phyloP scores from a whole-genome alignment of 176 grass and related monocot species.

The Luzula sylvatica region DNA sequence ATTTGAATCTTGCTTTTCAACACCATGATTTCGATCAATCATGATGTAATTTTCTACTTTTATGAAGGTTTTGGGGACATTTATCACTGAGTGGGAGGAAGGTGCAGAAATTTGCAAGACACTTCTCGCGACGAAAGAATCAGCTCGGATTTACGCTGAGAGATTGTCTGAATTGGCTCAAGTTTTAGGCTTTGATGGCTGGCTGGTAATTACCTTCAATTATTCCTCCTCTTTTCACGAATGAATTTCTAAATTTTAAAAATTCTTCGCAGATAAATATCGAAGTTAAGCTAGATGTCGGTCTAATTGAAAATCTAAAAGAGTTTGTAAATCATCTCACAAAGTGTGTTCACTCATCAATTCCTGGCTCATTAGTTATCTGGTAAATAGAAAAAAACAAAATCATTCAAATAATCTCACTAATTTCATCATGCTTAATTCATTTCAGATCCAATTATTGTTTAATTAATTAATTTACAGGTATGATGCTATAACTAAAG shows the following conservation, averaged over 20 bases:
- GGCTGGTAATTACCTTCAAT: conserved; percentile 52
- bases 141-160: conserved; percentile 70
- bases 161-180: conserved; percentile 61
- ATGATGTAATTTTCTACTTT: neutral
- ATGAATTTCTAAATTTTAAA: neutral
- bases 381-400: no score
- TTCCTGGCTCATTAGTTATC: conserved; percentile 85
- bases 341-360: conserved; percentile 47
- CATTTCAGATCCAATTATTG: neutral
- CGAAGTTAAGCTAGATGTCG: conserved; percentile 45
- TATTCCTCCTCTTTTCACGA: neutral
- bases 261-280: conserved; percentile 72
- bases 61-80: conserved; percentile 70
- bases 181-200: conserved; percentile 71
- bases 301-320: conserved; percentile 78
- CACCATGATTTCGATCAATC: no score
- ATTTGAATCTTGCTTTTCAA: neutral
- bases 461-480: conserved; percentile 25
- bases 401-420: conserved; percentile 11
- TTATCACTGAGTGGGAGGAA: conserved; percentile 70
- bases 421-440: neutral
- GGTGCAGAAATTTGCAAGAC: conserved; percentile 41
- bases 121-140: conserved; percentile 54
- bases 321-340: conserved; percentile 72
- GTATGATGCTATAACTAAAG: conserved; percentile 71